Evolutionary conservation across 371 early-diverging fungal species (phyloP), one percentile per base, ranked within the genome.

Genomic region (Rhizopus arrhizus): DNA sequence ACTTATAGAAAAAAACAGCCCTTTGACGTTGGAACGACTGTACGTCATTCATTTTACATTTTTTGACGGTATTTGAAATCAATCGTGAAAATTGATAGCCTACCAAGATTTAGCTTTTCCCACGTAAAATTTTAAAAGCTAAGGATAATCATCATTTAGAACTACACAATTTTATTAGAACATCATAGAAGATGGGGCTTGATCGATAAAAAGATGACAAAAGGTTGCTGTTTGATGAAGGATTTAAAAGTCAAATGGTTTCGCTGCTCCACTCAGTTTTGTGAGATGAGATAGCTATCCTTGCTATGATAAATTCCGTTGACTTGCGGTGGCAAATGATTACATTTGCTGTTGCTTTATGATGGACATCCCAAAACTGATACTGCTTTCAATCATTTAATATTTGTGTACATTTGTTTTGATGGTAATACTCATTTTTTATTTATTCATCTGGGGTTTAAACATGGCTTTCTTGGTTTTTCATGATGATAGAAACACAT

Each of bases 221-320:
- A 52, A 36, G 52, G 52, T 52, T 52, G 35, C 38, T 52, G 38
- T 52, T 52, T 52, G 52, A 52, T 52, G 36, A 52, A 52, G 52
- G 36, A 52, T 36, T 36, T 36, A 36, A 52, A 52, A 36, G 35
- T 52, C 52, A 52, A 52, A 52, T 36, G 52, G 38, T 36, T 52
- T 52, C 52, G n/a, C 52, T 52, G 52, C 22, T 52, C 52, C 52
- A 52, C 52, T 52, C 38, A 36, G 52, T 52, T 52, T 52, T 52
- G 52, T 36, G 38, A 36, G 52, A 52, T 36, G 35, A 52, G 52
- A 15, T 52, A 36, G 52, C 52, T 52, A 34, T 52, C 52, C 52
- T 36, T 52, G 38, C 52, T 52, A 36, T 52, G 52, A 52, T 31
- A 52, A 52, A 52, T 52, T 10, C 22, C 52, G 38, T 52, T 52